These are phyloP conservation scores for Volvox reticuliferus DNA, from an alignment of 139 green algal species.

Conservation along the genomic window DNA sequence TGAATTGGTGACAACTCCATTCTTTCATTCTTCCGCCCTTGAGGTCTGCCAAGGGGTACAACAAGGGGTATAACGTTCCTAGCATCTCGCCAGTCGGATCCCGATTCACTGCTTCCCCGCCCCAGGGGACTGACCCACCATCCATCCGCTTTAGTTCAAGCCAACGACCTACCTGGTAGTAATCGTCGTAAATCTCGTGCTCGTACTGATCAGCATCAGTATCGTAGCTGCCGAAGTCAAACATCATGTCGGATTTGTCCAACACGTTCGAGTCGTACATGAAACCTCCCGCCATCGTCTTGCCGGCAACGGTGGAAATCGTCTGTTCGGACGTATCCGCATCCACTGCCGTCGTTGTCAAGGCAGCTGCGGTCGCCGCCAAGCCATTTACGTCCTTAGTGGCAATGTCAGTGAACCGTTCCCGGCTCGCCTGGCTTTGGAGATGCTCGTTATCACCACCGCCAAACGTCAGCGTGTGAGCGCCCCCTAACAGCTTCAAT, in stretches of 20 bases:
- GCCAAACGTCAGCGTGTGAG: not conserved
- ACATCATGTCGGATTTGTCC: not conserved
- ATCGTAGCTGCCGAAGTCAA: not conserved
- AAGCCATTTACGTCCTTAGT: no score
- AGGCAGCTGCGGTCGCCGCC: not conserved
- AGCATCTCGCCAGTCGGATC: no score
- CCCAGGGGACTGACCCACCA: no score
- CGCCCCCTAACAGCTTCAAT: not conserved
- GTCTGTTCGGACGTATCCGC: no score
- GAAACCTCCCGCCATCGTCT: not conserved
- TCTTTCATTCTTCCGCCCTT: no score
- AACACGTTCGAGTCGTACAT: conserved; percentile 1
- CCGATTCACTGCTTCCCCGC: no score
- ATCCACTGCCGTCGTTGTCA: not conserved
- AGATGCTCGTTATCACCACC: not conserved
- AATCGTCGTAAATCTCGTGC: not conserved
- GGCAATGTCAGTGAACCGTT: no score
- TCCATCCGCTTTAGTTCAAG: no score
- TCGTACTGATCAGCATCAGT: not conserved
- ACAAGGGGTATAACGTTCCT: no score
- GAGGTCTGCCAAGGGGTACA: no score
- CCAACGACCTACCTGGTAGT: not conserved
- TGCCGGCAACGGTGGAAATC: not conserved
- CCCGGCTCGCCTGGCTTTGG: no score
- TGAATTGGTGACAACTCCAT: no score